These are phyloP conservation scores for Penicillium macrosclerotiorum DNA, from an alignment of 495 filamentous ascomycete genomes.

Conservation along the genomic window DNA sequence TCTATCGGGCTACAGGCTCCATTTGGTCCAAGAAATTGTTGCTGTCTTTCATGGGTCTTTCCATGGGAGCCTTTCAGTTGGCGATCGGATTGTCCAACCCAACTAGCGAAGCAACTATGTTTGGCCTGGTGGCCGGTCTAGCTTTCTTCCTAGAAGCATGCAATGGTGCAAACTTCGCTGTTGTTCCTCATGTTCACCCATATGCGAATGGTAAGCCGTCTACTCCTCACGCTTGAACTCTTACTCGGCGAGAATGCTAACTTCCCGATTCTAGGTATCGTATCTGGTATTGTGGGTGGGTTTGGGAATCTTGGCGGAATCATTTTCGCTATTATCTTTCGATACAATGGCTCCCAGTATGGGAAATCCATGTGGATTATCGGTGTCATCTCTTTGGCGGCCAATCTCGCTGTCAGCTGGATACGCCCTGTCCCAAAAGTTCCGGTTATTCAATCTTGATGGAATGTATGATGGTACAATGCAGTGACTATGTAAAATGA, in stretches of 20 bases:
- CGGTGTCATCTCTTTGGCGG: conserved; percentile 67
- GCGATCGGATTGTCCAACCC: conserved; percentile 68
- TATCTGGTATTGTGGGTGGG: conserved; percentile 75
- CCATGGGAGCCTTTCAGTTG: conserved; percentile 66
- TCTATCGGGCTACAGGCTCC: conserved; percentile 60
- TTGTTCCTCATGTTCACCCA: conserved; percentile 83
- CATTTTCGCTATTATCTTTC: conserved; percentile 81
- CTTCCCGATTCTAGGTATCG: conserved; percentile 50
- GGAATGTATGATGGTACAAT: background rate
- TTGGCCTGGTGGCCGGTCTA: conserved; percentile 71
- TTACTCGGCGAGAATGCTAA: too few relatives aligned
- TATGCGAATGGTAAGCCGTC: conserved; percentile 59
- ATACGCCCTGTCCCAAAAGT: conserved; percentile 62
- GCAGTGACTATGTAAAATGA: too few relatives aligned
- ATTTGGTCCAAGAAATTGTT: conserved; percentile 78
- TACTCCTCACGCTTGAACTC: too few relatives aligned
- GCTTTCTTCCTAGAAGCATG: conserved; percentile 80
- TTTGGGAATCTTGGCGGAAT: conserved; percentile 83
- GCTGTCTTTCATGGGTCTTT: conserved; percentile 59
- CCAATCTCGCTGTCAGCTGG: conserved; percentile 69
- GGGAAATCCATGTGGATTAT: conserved; percentile 76
- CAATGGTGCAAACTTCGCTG: conserved; percentile 83
- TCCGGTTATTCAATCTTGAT: conserved; percentile 16
- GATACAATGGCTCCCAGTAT: conserved; percentile 68
- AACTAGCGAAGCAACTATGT: conserved; percentile 59